A percentile compares a stretch with the other conserved stretches of the same genome.
Conservation (phyloP, 768 basidiomycete species). For the Mycena vitilis region DNA sequence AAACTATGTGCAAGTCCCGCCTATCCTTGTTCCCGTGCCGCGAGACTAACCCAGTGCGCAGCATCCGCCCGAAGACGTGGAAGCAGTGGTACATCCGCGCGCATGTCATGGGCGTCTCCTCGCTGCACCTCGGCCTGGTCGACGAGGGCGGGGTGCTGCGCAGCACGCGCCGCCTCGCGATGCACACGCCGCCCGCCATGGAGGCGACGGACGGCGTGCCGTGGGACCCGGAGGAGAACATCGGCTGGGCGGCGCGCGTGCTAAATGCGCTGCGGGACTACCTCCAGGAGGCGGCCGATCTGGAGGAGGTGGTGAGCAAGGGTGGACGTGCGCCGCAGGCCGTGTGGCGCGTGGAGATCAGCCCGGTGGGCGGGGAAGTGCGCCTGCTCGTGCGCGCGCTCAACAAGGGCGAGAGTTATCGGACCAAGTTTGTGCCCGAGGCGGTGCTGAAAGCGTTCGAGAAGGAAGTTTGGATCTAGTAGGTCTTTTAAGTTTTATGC, state of each 20-base stretch:
- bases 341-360: slow-evolving; percentile 26
- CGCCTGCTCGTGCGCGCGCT: slow-evolving; percentile 19
- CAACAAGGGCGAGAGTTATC: neutral
- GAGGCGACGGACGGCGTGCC: neutral
- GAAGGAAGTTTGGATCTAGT: neutral
- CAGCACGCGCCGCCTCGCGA: slow-evolving; percentile 12
- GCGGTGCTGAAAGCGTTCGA: slow-evolving; percentile 17
- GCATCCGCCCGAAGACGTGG: slow-evolving; percentile 19
- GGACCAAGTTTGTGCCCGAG: slow-evolving; percentile 4
- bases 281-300: slow-evolving; percentile 26
- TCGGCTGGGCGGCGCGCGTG: slow-evolving; percentile 26
- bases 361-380: slow-evolving; percentile 13
- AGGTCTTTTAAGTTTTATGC: no score
- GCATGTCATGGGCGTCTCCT: slow-evolving; percentile 28
- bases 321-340: neutral
- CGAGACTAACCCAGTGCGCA: neutral
- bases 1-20: neutral
- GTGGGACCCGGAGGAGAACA: slow-evolving; percentile 24
- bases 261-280: slow-evolving; percentile 29
- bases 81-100: slow-evolving; percentile 32
- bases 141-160: slow-evolving; percentile 25
- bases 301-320: neutral
- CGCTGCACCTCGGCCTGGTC: slow-evolving; percentile 29
- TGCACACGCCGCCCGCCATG: slow-evolving; percentile 1
- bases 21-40: neutral